Evolutionary conservation across 192 early-diverging fungal genomes (phyloP), one percentile per base, ranked within the genome.

Genomic region (Podila epicladia): DNA sequence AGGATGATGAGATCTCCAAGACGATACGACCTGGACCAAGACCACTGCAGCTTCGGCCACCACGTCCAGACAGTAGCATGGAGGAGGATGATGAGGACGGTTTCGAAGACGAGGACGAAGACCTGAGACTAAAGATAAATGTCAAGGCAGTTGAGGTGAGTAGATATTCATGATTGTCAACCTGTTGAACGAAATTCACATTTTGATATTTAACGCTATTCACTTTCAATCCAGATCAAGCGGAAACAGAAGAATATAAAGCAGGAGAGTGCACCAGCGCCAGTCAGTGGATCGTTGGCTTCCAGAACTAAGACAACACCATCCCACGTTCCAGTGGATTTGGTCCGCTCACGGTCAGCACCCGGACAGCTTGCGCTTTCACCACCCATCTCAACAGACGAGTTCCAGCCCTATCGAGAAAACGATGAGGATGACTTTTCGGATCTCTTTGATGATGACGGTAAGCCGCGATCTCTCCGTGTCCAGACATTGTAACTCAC

Each of bases 371-470:
- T 80, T 22, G 66, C 58, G 5, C 62, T 73, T 13, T 64, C 62
- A 1, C 77, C 77, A 38, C 62, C 62, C 29, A 45, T 58, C 1
- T 35, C 57, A 1, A 64, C 66, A 19, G 67, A 73, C 20, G 67
- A 73, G 45, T 69, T 80, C 28, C 33, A 73, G 26, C 24, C 65
- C 29, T 80, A 80, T 58, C 77, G 71, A 11, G 77, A 80, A 26
- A 64, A 58, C 0, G 77, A 80, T 4, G 77, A 80, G 2, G 71
- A 73, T 24, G 71, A 80, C 62, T 80, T 69, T 64, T 80, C 77
- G n/a, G 77, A 80, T 24, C 58, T 80, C 12, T 59, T 80, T 51
- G 71, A 64, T 9, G 66, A 60, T 9, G 66, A 60, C 20, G 64
- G 32, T 45, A 45, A 8, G 2, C 41, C n/a, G n/a, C n/a, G n/a